Percentiles rank a stretch among this genome's conserved stretches.
These are phyloP conservation scores for Geranomyces variabilis DNA, from an alignment of 192 early-diverging fungal species.

Conservation along the genomic window DNA sequence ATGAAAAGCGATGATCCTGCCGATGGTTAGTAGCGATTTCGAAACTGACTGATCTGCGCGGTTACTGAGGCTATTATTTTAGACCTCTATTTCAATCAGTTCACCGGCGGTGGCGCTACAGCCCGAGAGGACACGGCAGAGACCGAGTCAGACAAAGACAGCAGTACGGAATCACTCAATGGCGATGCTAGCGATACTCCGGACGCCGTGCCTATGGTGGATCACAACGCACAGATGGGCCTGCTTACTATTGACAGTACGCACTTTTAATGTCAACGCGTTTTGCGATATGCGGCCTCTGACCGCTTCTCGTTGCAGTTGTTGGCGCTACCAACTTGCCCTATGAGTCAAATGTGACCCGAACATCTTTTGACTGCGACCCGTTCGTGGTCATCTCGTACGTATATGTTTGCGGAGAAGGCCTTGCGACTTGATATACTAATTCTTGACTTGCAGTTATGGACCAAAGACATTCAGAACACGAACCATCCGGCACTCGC, in stretches of 20 bases:
- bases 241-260: constrained; percentile 39
- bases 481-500: constrained; percentile 62
- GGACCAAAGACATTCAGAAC: constrained; percentile 69
- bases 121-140: neutral
- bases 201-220: constrained; percentile 14
- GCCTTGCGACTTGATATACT: too few relatives aligned
- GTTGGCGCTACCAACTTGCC: constrained; percentile 45
- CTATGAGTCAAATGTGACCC: constrained; percentile 35
- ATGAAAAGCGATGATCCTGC: constrained; percentile 46
- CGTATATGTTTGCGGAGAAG: too few relatives aligned
- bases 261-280: neutral
- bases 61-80: neutral
- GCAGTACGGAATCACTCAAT: constrained; percentile 25
- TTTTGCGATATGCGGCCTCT: neutral
- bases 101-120: constrained; percentile 15
- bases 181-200: neutral
- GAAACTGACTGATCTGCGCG: neutral
- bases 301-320: constrained; percentile 20
- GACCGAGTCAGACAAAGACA: constrained; percentile 25
- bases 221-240: constrained; percentile 34
- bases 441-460: neutral
- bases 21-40: constrained; percentile 34
- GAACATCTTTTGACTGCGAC: constrained; percentile 78
- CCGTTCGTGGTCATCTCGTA: constrained; percentile 79
- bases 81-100: constrained; percentile 43